Base-by-base conservation (phyloP, 192 early-diverging fungal species). In the Umbelopsis isabellina region DNA sequence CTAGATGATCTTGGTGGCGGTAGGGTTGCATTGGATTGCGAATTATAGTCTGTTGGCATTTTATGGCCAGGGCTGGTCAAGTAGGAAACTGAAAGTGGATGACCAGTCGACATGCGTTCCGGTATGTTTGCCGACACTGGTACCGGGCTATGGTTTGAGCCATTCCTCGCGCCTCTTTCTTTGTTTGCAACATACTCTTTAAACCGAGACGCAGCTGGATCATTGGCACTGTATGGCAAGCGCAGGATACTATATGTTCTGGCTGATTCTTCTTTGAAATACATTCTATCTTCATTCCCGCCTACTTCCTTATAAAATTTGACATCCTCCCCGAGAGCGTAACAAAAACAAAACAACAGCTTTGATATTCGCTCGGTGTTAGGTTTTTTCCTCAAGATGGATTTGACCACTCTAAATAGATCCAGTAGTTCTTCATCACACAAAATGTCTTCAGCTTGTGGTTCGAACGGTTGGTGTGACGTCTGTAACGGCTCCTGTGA, bases 381-480 rank as follows among this genome's bases (percentile, higher is more conserved):
- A 3, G 74, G 78, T 11, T 69, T 67, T 51, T 75, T 75, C 2
- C 74, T 66, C 10, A 75, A 35, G 25, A 75, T 35, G 47, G 68
- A 71, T 50, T 79, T 75, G 44, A 75, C 50, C 27, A 72, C 67
- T 21, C 71, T 66, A 46, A 79, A 79, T 4, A 79, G 53, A 46
- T 75, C 78, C 2, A 79, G 64, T 23, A 79, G 45, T 21, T 79
- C 78, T 50, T 79, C 74, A 49, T 79, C 78, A n/a, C 37, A 68
- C 27, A 79, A 49, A 47, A 79, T 79, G 51, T 79, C 78, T 51
- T 79, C 78, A n/a, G 70, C 73, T 20, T 69, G 70, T 0, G 73
- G 78, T 20, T 75, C 23, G 45, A 53, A 68, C 20, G 46, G 30
- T 69, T 61, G 55, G 55, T 61, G 55, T 35, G 30, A 27, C 2